Conservation (phyloP, 2,329 filamentous ascomycete species). For the Pseudogymnoascus pannorum region DNA sequence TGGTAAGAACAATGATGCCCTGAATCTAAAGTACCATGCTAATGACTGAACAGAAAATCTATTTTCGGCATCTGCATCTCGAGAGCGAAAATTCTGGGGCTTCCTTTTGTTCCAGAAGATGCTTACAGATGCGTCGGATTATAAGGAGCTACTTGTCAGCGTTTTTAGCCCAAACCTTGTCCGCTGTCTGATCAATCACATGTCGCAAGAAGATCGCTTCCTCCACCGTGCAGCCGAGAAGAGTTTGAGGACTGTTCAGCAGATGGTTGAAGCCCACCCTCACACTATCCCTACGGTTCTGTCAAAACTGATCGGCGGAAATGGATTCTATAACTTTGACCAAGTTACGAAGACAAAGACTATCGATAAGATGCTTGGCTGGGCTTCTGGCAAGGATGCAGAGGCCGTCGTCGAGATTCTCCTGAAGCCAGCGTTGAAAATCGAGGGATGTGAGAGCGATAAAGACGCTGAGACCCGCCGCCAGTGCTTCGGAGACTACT, state of each 20-base stretch:
- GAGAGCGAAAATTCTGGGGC: conserved; percentile 86
- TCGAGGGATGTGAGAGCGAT: conserved; percentile 28
- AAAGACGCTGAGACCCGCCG: conserved; percentile 26
- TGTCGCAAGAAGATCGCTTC: conserved; percentile 68
- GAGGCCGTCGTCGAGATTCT: conserved; percentile 41
- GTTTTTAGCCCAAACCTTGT: conserved; percentile 82
- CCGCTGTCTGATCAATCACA: conserved; percentile 74
- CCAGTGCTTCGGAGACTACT: conserved; percentile 27
- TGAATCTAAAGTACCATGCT: conserved; percentile 6
- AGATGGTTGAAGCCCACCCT: conserved; percentile 54
- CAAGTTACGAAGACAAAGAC: conserved; percentile 80
- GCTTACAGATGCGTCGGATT: conserved; percentile 47
- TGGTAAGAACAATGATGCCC: conserved; percentile 45
- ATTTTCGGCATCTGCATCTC: conserved; percentile 73
- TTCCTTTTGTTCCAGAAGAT: conserved; percentile 81
- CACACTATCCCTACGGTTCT: conserved; percentile 54
- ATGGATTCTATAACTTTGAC: conserved; percentile 75
- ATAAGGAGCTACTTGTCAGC: conserved; percentile 40
- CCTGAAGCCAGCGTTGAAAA: conserved; percentile 35
- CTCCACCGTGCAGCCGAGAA: conserved; percentile 73
- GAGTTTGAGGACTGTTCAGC: conserved; percentile 63
- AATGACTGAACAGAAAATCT: conserved; percentile 55
- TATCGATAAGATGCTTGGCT: conserved; percentile 49
- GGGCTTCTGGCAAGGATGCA: conserved; percentile 22
- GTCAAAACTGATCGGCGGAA: conserved; percentile 58